Evolutionary conservation across 2,329 filamentous ascomycete species (phyloP).

Genomic region (Scortechinia acanthostroma): DNA sequence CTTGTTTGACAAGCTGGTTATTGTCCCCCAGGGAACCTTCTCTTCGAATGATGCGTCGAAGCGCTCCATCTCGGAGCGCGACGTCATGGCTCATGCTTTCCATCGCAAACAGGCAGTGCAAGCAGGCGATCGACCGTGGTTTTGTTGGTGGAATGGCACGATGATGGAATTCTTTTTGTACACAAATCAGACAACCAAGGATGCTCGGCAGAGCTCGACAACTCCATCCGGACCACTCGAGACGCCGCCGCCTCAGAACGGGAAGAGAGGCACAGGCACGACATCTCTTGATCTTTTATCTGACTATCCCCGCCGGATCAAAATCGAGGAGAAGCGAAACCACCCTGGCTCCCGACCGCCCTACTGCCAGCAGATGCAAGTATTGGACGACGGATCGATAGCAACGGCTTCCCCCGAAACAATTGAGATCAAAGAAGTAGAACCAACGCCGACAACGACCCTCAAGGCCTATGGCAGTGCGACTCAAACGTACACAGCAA

Average conservation of each 20-base stretch:
- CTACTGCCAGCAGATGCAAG: conserved; percentile 3
- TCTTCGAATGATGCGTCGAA: neutral
- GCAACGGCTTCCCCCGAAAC: conserved; percentile 12
- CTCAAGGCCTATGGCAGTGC: conserved; percentile 12
- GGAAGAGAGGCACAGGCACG: neutral
- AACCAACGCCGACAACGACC: conserved; percentile 22
- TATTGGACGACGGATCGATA: neutral
- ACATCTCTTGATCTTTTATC: neutral
- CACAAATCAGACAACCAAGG: neutral
- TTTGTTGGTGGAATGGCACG: conserved; percentile 2
- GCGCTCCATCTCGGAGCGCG: neutral
- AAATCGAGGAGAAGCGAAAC: neutral
- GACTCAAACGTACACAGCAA: conserved; percentile 21
- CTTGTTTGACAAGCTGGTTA: neutral
- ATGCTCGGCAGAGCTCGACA: neutral
- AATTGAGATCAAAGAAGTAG: conserved; percentile 20
- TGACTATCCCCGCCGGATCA: conserved; percentile 1
- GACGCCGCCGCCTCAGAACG: neutral
- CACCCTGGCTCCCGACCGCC: neutral
- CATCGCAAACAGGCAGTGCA: neutral
- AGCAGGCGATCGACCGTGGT: neutral
- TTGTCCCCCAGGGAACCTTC: neutral
- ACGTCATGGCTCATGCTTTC: neutral
- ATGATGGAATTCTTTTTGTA: neutral
- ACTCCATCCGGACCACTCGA: neutral